A percentile compares a stretch with the other conserved stretches of the same genome.
These are phyloP conservation scores for Bipolaris oryzae DNA, from an alignment of 2,329 filamentous ascomycete species.

Conservation along the genomic window DNA sequence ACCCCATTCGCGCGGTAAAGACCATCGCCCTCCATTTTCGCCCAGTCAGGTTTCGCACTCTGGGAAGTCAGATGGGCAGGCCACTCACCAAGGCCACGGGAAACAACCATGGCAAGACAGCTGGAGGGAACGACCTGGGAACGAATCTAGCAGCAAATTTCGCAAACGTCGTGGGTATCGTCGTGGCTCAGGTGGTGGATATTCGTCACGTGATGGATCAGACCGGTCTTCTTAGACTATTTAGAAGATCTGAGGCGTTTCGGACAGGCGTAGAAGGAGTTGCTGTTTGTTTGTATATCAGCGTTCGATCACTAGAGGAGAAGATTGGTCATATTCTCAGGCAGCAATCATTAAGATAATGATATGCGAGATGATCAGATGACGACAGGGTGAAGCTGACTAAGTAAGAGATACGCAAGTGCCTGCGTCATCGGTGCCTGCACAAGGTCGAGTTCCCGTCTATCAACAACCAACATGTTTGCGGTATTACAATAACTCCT, in stretches of 20 bases:
- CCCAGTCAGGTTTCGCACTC: neutral
- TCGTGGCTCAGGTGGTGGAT: neutral
- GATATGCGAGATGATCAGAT: neutral
- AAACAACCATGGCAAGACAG: neutral
- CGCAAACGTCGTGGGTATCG: neutral
- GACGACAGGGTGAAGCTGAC: conserved; percentile 9
- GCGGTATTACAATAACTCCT: neutral
- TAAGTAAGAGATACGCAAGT: conserved; percentile 7
- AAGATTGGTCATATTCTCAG: too few species aligned
- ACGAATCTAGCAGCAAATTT: neutral
- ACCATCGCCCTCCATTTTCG: neutral
- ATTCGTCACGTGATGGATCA: neutral
- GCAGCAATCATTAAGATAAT: neutral
- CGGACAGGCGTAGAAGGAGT: too few species aligned
- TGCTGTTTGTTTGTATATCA: too few species aligned
- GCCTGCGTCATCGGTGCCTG: conserved; percentile 9
- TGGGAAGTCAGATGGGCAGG: neutral
- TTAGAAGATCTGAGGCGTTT: too few species aligned
- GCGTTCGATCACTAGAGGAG: too few species aligned
- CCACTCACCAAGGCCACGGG: neutral
- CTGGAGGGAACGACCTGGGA: neutral
- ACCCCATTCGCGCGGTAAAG: neutral
- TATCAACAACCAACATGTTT: conserved; percentile 8
- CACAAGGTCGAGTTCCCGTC: conserved; percentile 3
- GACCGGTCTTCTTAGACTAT: neutral